Percentiles rank a stretch among this genome's conserved stretches.
These are phyloP conservation scores for Viola pubescens DNA, from an alignment of 441 rosid species.

Conservation along the genomic window DNA sequence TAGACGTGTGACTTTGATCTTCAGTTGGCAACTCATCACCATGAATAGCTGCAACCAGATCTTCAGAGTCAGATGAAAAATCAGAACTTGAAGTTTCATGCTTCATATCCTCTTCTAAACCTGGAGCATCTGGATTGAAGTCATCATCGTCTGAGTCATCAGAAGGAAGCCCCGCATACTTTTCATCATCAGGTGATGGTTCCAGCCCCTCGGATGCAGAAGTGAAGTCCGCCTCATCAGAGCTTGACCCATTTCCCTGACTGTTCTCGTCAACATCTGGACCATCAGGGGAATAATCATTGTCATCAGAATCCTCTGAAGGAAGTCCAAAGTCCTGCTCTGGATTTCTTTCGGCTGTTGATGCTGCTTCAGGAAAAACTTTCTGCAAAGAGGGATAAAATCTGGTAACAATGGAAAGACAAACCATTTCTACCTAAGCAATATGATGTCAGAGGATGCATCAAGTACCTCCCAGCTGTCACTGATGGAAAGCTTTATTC, in stretches of 20 bases:
- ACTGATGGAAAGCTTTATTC: slow-evolving; percentile 51
- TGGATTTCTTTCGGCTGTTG: slow-evolving; percentile 41
- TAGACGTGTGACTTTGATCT: slow-evolving; percentile 21
- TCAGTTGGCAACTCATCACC: slow-evolving; percentile 27
- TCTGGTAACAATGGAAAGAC: slow-evolving; percentile 12
- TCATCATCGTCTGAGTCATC: slow-evolving; percentile 95
- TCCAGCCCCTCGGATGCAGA: slow-evolving; percentile 54
- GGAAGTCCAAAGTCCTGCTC: slow-evolving; percentile 57
- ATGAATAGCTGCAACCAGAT: slow-evolving; percentile 32
- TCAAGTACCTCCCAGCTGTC: slow-evolving; percentile 82
- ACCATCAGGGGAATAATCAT: slow-evolving; percentile 63
- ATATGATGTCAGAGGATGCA: neutral
- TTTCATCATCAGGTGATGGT: slow-evolving; percentile 30
- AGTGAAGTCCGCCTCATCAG: slow-evolving; percentile 55
- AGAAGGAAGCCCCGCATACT: slow-evolving; percentile 48
- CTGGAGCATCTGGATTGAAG: slow-evolving; percentile 58
- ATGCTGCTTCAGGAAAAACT: slow-evolving; percentile 82
- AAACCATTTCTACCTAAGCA: too few species aligned
- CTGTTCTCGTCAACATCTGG: slow-evolving; percentile 34
- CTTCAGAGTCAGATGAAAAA: slow-evolving; percentile 76
- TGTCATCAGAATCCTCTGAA: slow-evolving; percentile 87
- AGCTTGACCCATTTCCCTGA: slow-evolving; percentile 43
- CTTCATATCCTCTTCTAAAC: slow-evolving; percentile 32
- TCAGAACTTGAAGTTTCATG: slow-evolving; percentile 68
- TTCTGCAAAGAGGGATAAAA: slow-evolving; percentile 41